Evolutionary conservation across 73 alveolate genomes (phyloP), one percentile per base, ranked within the genome.

Genomic region (Paramecium octaurelia): DNA sequence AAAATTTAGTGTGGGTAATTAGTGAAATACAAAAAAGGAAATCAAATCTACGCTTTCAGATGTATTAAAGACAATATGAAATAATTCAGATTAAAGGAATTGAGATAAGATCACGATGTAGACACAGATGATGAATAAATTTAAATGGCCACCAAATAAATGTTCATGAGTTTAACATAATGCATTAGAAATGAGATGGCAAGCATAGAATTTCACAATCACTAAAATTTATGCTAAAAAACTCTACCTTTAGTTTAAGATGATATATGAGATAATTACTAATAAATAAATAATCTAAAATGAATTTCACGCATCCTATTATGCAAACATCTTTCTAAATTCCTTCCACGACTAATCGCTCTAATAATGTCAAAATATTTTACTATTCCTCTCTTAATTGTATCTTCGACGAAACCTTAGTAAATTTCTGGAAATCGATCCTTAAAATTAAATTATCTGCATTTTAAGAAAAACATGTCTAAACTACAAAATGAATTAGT

Each of bases 81-180:
- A 34, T 70, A 73, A 36, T 36, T 8, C 59, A 36, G 59, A 73
- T 40, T 73, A 34, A 34, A 73, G n/a, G 29, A 73, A 20, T 8
- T 40, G 7, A 36, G 31, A 73, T 29, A 73, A 73, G 87, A 73
- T 38, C 87, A 73, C 35, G 87, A 73, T 73, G 46, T 34, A 29
- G 64, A 73, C 16, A 73, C 60, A 35, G 87, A 34, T 73, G 87
- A 73, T 73, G 87, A 73, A 73, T 38, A 73, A 73, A n/a, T 34
- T 16, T 73, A 35, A 29, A 40, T 73, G 12, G 87, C 64, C 0
- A 36, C 87, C 12, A 73, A 73, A 73, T n/a, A 34, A 3, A 34
- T 73, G 60, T 73, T 73, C 40, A 34, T 40, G 27, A 73, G 87
- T 36, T 18, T 73, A 73, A n/a, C 58, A 14, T 34, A 73, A 18